A percentile compares a stretch with the other conserved stretches of the same genome.
phyloP scores from a whole-genome alignment of 257 asterid species.

The Eustoma russellianum region DNA sequence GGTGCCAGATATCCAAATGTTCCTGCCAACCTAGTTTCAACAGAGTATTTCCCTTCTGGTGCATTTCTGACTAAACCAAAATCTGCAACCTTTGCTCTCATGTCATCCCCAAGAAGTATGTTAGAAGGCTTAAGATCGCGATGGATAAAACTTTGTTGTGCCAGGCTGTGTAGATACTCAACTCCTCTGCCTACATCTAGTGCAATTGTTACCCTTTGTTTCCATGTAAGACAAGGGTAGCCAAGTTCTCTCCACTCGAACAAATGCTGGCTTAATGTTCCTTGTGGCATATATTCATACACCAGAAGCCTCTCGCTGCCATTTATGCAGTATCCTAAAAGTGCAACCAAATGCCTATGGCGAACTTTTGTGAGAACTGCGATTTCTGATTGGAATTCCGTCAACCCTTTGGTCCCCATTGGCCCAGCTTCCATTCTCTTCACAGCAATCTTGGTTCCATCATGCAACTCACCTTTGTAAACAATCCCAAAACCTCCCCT shows the following conservation, averaged over 20 bases:
- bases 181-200: constrained; percentile 93
- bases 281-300: constrained; percentile 92
- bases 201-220: constrained; percentile 77
- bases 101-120: constrained; percentile 81
- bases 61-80: constrained; percentile 88
- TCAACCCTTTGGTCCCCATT: constrained; percentile 88
- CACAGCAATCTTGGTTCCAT: constrained; percentile 92
- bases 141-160: constrained; percentile 90
- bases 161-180: constrained; percentile 91
- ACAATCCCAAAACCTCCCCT: constrained; percentile 92
- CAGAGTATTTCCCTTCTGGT: constrained; percentile 86
- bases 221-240: constrained; percentile 61
- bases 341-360: constrained; percentile 93
- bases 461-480: constrained; percentile 81
- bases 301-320: constrained; percentile 91
- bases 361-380: constrained; percentile 90
- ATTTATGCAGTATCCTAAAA: constrained; percentile 76
- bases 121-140: constrained; percentile 85
- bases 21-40: constrained; percentile 92
- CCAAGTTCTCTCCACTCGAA: constrained; percentile 66
- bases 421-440: constrained; percentile 90
- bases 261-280: constrained; percentile 79
- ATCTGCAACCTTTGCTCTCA: constrained; percentile 98
- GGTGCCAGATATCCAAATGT: constrained; percentile 98
- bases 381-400: constrained; percentile 87